Evolutionary conservation across 2,329 filamentous ascomycete species (phyloP), one percentile per base, ranked within the genome.

Genomic region (Alternaria arbusti): DNA sequence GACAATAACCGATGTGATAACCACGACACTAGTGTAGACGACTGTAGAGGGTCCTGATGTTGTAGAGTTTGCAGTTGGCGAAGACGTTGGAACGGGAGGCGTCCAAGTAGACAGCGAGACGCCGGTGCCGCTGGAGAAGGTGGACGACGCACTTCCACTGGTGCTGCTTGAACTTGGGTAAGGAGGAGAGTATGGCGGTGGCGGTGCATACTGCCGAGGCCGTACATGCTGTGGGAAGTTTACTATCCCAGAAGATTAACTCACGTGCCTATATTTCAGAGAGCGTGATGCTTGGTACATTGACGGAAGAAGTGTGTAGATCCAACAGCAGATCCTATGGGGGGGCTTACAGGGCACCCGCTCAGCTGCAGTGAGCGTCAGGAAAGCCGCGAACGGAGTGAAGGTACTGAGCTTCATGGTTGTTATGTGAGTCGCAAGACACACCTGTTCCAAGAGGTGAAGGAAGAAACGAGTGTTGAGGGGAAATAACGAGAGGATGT

Each of bases 351-450:
- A 51, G 45, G 61, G 61, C 13, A 50, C 20, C 28, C 54, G 64
- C 26, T 70, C 70, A 20, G 73, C 69, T 25, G 60, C 36, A 47
- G 40, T 59, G n/a, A 67, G 52, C 36, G 64, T 51, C 8, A 68
- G 45, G 17, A 55, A 54, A 43, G 64, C 56, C 36, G 47, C 66
- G 25, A 74, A 12, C 12, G 63, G 44, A 12, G 73, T 36, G 46
- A 47, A 70, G 32, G 25, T 59, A 28, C n/a, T 59, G 47, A 74
- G 43, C 64, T 70, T 73, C 74, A 75, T 76, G 23, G 36, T 9
- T 54, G 10, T 32, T n/a, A n/a, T 26, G 15, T 46, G 22, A 43
- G 44, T 12, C 65, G 64, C 44, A n/a, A 3, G 30, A 22, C 9
- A 40, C 22, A 23, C 28, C 11, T 40, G 20, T 57, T 50, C n/a